Percentiles rank a stretch among this genome's conserved stretches.
Evolutionary conservation across 192 early-diverging fungal genomes (phyloP).

Genomic region (Coemansia sp.): DNA sequence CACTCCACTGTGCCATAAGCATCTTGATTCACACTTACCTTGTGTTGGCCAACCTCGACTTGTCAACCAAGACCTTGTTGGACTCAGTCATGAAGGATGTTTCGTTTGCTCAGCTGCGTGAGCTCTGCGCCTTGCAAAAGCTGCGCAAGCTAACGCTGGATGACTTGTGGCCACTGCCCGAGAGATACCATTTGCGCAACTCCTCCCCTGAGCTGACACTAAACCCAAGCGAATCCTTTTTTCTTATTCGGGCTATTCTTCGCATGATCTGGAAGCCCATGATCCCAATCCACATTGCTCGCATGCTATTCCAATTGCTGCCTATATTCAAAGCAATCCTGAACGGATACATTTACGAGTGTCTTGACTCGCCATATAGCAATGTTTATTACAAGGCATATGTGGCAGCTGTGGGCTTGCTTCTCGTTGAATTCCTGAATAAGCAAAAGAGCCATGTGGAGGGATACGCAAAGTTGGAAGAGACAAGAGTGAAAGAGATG

Average conservation of each 20-base stretch:
- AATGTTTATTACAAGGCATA: constrained; percentile 16
- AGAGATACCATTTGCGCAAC: constrained; percentile 11
- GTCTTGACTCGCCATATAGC: constrained; percentile 13
- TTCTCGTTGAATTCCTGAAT: neutral
- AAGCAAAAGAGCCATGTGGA: neutral
- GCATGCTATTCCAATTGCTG: neutral
- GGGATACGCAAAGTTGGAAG: neutral
- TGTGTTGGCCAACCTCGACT: constrained; percentile 12
- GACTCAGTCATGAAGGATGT: neutral
- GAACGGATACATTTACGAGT: constrained; percentile 18
- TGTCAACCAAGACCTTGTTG: neutral
- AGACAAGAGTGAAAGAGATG: neutral
- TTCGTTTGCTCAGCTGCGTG: constrained; percentile 10
- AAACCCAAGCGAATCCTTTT: constrained; percentile 25
- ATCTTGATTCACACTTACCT: constrained; percentile 1
- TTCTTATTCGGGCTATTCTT: constrained; percentile 28
- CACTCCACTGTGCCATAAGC: neutral
- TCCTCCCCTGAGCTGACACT: constrained; percentile 21
- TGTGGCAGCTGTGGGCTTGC: neutral
- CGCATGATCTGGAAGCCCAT: constrained; percentile 44
- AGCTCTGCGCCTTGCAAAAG: constrained; percentile 17
- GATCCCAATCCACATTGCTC: constrained; percentile 22
- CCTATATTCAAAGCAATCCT: neutral
- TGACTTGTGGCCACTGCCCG: constrained; percentile 25
- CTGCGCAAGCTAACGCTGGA: constrained; percentile 17